phyloP scores from a whole-genome alignment of 2,329 filamentous ascomycete genomes.

The Chrysosporium keratinophilum region DNA sequence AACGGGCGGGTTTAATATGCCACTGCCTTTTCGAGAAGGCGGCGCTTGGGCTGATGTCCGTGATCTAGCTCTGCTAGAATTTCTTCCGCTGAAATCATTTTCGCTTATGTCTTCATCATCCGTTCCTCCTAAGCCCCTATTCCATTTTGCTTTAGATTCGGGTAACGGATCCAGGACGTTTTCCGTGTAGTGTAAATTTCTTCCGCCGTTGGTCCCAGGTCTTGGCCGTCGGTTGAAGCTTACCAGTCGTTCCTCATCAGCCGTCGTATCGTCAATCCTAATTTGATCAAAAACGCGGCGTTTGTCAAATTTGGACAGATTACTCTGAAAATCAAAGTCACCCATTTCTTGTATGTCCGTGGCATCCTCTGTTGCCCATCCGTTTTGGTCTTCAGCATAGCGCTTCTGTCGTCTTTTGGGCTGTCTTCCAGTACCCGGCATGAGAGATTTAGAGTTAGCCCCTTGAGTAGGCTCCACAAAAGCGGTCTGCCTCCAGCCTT shows the following conservation, averaged over 20 bases:
- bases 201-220: slow-evolving; percentile 65
- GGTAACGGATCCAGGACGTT: slow-evolving; percentile 66
- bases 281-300: slow-evolving; percentile 84
- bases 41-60: slow-evolving; percentile 29
- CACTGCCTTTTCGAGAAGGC: slow-evolving; percentile 37
- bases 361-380: slow-evolving; percentile 92
- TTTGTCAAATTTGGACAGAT: slow-evolving; percentile 92
- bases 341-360: slow-evolving; percentile 88
- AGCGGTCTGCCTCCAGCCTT: slow-evolving; percentile 59
- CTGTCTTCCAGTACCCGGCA: slow-evolving; percentile 34
- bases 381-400: slow-evolving; percentile 55
- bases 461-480: slow-evolving; percentile 47
- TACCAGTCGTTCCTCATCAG: slow-evolving; percentile 84
- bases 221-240: slow-evolving; percentile 64
- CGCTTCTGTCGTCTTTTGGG: slow-evolving; percentile 36
- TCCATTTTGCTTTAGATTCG: slow-evolving; percentile 43
- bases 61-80: slow-evolving; percentile 35
- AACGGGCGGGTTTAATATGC: slow-evolving; percentile 29
- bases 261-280: slow-evolving; percentile 72
- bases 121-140: slow-evolving; percentile 62
- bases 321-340: slow-evolving; percentile 87
- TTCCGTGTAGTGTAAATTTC: slow-evolving; percentile 84
- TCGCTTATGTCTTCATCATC: slow-evolving; percentile 34
- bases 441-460: slow-evolving; percentile 31
- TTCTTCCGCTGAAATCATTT: slow-evolving; percentile 36